A percentile compares a stretch with the other conserved stretches of the same genome.
phyloP scores from a whole-genome alignment of 176 grass and related monocot genomes.

The Triticum aestivum region IWGSC_CS_RefSeq_v2.1 NC_057804.1:533451471-533451970 shows the following conservation, averaged over 20 bases:
- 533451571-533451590: constrained; percentile 99
- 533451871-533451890: constrained; percentile 30
- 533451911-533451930: neutral
- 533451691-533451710: neutral
- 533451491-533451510: constrained; percentile 41
- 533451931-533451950: neutral
- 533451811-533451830: neutral
- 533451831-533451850: neutral
- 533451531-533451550: constrained; percentile 59
- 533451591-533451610: constrained; percentile 46
- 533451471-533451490: constrained; percentile 88
- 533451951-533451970: neutral
- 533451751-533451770: neutral
- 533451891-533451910: constrained; percentile 33
- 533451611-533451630: constrained; percentile 19
- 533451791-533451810: neutral
- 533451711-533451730: neutral
- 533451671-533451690: constrained; percentile 66
- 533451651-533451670: constrained; percentile 83
- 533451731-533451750: neutral
- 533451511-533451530: constrained; percentile 28
- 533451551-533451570: constrained; percentile 95
- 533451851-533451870: constrained; percentile 15
- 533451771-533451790: neutral
- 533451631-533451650: constrained; percentile 70